These are phyloP conservation scores for Hyphopichia buzzinii DNA, from an alignment of 1,139 yeast species.

Conservation along the genomic window DNA sequence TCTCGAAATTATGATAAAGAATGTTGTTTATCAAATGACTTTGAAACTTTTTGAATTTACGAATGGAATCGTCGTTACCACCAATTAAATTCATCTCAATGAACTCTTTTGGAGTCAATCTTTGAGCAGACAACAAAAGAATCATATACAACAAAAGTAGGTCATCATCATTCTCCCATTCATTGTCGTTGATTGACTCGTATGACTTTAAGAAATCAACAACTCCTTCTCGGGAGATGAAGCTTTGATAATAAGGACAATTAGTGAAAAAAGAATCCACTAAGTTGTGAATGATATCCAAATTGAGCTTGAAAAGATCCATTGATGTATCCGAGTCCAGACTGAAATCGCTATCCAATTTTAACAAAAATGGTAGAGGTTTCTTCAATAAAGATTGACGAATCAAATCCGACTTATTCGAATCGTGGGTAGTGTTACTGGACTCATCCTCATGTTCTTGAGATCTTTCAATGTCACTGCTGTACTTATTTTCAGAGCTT, in stretches of 20 bases:
- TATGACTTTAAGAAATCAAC: constrained; percentile 29
- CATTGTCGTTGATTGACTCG: constrained; percentile 28
- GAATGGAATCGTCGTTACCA: constrained; percentile 15
- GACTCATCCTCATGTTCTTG: constrained; percentile 12
- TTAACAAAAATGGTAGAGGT: constrained; percentile 26
- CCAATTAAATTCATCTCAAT: constrained; percentile 24
- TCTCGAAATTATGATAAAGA: constrained; percentile 35
- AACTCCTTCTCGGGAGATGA: constrained; percentile 26
- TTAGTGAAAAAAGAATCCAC: constrained; percentile 33
- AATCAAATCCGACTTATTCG: constrained; percentile 11
- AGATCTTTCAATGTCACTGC: constrained; percentile 5
- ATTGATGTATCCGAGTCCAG: constrained; percentile 20
- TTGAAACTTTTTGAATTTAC: constrained; percentile 23
- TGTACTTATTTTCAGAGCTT: constrained; percentile 8
- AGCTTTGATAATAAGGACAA: constrained; percentile 30
- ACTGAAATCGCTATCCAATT: constrained; percentile 23
- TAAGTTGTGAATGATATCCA: constrained; percentile 22
- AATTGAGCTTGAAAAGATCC: constrained; percentile 20
- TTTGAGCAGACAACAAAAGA: constrained; percentile 37
- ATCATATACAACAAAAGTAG: constrained; percentile 46
- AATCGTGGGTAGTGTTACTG: constrained; percentile 7
- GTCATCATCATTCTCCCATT: constrained; percentile 54
- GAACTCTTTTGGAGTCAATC: constrained; percentile 36
- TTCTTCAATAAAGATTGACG: constrained; percentile 29
- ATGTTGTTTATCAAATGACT: constrained; percentile 28